phyloP scores from a whole-genome alignment of 2,329 filamentous ascomycete species.

The Neofusicoccum sp. region DNA sequence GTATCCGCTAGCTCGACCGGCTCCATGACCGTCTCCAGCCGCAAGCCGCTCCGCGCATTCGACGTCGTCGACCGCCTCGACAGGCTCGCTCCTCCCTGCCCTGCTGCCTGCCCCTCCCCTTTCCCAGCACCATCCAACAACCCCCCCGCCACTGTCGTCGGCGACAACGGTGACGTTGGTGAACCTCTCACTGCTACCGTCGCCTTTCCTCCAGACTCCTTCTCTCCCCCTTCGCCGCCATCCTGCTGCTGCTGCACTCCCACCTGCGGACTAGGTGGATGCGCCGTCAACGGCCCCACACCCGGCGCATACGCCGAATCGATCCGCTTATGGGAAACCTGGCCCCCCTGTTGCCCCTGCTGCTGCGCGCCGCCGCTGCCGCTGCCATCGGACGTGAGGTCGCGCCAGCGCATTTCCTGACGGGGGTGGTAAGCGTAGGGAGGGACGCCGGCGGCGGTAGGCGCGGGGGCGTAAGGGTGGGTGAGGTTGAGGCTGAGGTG shows the following conservation, averaged over 20 bases:
- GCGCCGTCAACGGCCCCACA: too few relatives aligned
- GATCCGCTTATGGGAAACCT: neutral
- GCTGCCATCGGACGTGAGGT: neutral
- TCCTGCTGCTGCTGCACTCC: neutral
- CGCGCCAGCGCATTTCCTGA: slow-evolving; percentile 9
- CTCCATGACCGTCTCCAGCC: slow-evolving; percentile 10
- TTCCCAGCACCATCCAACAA: too few relatives aligned
- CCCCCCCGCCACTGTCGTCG: too few relatives aligned
- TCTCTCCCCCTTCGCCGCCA: neutral
- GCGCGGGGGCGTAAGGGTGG: neutral
- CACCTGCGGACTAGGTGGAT: neutral
- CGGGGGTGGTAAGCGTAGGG: slow-evolving; percentile 1
- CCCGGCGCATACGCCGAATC: neutral
- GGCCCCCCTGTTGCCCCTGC: neutral
- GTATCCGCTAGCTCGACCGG: slow-evolving; percentile 14
- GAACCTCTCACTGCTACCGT: too few relatives aligned
- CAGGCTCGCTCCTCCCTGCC: too few relatives aligned
- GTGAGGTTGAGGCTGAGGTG: too few relatives aligned
- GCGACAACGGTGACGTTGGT: too few relatives aligned
- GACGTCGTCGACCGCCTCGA: too few relatives aligned
- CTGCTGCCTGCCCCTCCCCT: too few relatives aligned
- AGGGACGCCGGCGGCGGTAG: neutral
- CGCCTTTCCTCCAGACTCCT: neutral
- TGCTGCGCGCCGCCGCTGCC: neutral
- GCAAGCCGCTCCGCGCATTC: too few relatives aligned